Evolutionary conservation across 2,329 filamentous ascomycete species (phyloP).

Genomic region (Coniochaeta sp.): DNA sequence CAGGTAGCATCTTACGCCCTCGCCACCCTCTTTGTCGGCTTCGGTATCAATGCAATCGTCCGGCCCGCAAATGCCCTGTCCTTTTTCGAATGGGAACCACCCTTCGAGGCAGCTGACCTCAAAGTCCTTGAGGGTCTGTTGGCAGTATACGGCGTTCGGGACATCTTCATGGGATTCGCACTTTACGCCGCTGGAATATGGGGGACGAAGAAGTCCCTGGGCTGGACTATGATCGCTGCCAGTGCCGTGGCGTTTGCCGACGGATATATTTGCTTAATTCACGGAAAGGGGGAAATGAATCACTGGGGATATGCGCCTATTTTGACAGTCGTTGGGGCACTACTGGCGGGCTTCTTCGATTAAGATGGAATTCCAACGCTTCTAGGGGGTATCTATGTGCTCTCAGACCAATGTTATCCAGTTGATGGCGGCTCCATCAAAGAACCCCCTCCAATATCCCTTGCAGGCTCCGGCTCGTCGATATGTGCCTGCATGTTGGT

Average conservation of each 20-base stretch:
- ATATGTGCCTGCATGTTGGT: slow-evolving; percentile 8
- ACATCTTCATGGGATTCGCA: slow-evolving; percentile 40
- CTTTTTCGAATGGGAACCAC: slow-evolving; percentile 28
- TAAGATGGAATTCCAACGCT: background rate
- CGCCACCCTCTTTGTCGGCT: slow-evolving; percentile 19
- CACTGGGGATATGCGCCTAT: slow-evolving; percentile 43
- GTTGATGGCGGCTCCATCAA: slow-evolving; percentile 11
- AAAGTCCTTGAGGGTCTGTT: slow-evolving; percentile 35
- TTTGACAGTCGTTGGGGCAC: slow-evolving; percentile 23
- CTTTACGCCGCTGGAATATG: slow-evolving; percentile 27
- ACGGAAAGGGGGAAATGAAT: slow-evolving; percentile 35
- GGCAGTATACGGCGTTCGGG: slow-evolving; percentile 38
- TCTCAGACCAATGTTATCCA: background rate
- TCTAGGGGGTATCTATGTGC: background rate
- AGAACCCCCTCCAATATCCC: slow-evolving; percentile 16
- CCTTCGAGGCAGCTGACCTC: slow-evolving; percentile 22
- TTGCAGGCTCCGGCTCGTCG: slow-evolving; percentile 15
- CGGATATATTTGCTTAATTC: slow-evolving; percentile 31
- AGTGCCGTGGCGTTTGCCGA: slow-evolving; percentile 36
- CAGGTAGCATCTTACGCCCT: slow-evolving; percentile 9
- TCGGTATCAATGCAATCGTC: slow-evolving; percentile 32
- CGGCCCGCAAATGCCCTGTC: slow-evolving; percentile 24
- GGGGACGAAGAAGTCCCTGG: slow-evolving; percentile 31
- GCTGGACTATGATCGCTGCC: slow-evolving; percentile 32
- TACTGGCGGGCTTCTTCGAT: slow-evolving; percentile 5